These are phyloP conservation scores for Hyparrhenia diplandra DNA, from an alignment of 176 grass and related monocot genomes.

Conservation along the genomic window DNA sequence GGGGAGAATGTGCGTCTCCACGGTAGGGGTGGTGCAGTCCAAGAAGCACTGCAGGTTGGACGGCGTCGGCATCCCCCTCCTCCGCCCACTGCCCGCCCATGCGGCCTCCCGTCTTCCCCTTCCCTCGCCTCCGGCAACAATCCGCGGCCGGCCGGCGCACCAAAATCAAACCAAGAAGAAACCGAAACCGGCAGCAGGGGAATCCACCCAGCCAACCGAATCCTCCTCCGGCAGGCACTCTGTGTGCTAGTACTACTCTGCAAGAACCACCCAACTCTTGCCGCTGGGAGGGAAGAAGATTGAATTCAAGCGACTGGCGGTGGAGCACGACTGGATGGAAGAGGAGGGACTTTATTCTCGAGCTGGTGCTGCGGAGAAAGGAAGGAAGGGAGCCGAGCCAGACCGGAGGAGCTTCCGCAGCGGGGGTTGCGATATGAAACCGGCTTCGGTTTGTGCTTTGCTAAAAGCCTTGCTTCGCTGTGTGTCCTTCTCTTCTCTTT, in stretches of 20 bases:
- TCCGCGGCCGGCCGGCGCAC: too few relatives aligned
- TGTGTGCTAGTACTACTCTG: background rate
- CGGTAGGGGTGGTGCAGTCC: conserved; percentile 63
- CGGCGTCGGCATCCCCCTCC: conserved; percentile 7
- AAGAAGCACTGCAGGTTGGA: conserved; percentile 81
- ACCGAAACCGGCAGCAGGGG: background rate
- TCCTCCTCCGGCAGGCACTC: background rate
- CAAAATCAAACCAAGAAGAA: too few relatives aligned
- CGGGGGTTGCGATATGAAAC: conserved; percentile 20
- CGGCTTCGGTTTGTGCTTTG: conserved; percentile 36
- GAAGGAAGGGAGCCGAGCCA: background rate
- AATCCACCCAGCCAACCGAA: background rate
- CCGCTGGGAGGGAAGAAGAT: background rate
- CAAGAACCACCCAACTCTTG: background rate
- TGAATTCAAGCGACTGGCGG: background rate
- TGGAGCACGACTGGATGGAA: too few relatives aligned
- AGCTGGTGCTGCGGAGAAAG: background rate
- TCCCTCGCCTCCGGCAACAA: too few relatives aligned
- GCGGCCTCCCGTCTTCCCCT: background rate
- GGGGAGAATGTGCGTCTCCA: conserved; percentile 57
- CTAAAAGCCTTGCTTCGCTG: conserved; percentile 22
- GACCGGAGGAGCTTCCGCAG: too few relatives aligned
- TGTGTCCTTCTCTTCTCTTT: background rate
- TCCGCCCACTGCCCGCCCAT: conserved; percentile 45
- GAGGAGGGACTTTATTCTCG: conserved; percentile 28